These are phyloP conservation scores for Luffa aegyptiaca DNA, from an alignment of 306 rosid genomes.

Conservation along the genomic window DNA sequence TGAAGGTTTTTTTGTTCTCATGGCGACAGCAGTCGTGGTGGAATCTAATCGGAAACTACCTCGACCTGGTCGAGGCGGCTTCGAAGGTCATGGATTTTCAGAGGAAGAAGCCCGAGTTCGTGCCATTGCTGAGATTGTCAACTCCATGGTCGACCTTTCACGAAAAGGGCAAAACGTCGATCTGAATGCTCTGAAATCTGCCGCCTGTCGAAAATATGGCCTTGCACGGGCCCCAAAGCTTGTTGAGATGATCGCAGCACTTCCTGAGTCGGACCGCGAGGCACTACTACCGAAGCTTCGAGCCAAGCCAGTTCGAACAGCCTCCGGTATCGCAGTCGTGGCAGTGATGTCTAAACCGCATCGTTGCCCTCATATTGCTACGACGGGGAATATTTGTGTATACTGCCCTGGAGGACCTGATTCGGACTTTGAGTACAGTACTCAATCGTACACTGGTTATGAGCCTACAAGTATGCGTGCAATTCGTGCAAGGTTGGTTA, in stretches of 20 bases:
- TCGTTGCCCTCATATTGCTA: constrained; percentile 89
- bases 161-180: constrained; percentile 79
- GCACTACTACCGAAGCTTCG: constrained; percentile 79
- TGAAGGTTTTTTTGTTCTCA: background rate
- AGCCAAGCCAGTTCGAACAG: constrained; percentile 88
- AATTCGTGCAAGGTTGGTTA: constrained; percentile 72
- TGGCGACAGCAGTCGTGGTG: constrained; percentile 42
- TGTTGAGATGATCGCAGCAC: constrained; percentile 87
- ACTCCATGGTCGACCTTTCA: constrained; percentile 79
- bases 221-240: constrained; percentile 89
- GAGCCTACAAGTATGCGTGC: constrained; percentile 98
- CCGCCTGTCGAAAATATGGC: constrained; percentile 91
- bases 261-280: constrained; percentile 75
- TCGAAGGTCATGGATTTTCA: constrained; percentile 63
- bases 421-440: constrained; percentile 87
- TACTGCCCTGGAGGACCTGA: constrained; percentile 96
- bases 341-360: constrained; percentile 98
- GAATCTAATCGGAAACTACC: constrained; percentile 48
- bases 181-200: constrained; percentile 71
- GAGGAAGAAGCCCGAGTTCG: constrained; percentile 92
- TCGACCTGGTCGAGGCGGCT: constrained; percentile 79
- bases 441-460: constrained; percentile 90
- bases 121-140: constrained; percentile 82
- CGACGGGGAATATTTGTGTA: constrained; percentile 86
- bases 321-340: constrained; percentile 87